phyloP scores from a whole-genome alignment of 495 filamentous ascomycete genomes.

The Delitschia confertaspora region DNA sequence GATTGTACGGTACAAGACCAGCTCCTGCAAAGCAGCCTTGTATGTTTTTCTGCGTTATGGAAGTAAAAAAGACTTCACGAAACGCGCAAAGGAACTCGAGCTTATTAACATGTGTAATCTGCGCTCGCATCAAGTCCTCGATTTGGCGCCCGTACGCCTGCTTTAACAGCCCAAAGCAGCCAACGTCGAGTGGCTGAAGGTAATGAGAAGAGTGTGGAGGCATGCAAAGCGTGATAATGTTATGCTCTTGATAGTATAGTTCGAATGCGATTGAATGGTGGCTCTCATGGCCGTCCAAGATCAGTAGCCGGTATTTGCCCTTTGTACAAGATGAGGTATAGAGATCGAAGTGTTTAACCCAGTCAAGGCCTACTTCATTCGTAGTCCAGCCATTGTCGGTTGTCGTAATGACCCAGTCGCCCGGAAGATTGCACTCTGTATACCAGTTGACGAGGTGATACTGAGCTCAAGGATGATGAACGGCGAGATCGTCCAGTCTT shows the following conservation, averaged over 20 bases:
- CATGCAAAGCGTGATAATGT: slow-evolving; percentile 15
- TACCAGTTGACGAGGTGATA: too few relatives aligned
- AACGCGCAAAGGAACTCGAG: slow-evolving; percentile 9
- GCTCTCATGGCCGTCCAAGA: too few relatives aligned
- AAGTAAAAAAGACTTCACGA: slow-evolving; percentile 3
- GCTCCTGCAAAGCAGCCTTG: slow-evolving; percentile 10
- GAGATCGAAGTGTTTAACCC: too few relatives aligned
- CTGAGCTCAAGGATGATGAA: too few relatives aligned
- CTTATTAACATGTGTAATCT: slow-evolving; percentile 16
- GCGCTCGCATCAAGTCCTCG: not conserved
- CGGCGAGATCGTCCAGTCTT: too few relatives aligned
- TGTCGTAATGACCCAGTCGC: too few relatives aligned
- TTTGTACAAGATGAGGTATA: too few relatives aligned
- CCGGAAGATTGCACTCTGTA: too few relatives aligned
- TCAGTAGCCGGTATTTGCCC: too few relatives aligned
- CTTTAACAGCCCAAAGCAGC: slow-evolving; percentile 15
- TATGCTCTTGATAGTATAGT: slow-evolving; percentile 3
- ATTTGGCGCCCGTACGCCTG: slow-evolving; percentile 9
- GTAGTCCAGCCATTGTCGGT: too few relatives aligned
- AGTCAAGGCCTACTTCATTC: too few relatives aligned
- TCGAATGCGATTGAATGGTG: too few relatives aligned
- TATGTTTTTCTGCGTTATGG: slow-evolving; percentile 9
- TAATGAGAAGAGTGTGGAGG: slow-evolving; percentile 21
- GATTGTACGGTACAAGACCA: slow-evolving; percentile 13
- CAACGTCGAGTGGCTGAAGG: slow-evolving; percentile 22